These are phyloP conservation scores for Pulveroboletus ravenelii DNA, from an alignment of 768 basidiomycete genomes.

Conservation along the genomic window DNA sequence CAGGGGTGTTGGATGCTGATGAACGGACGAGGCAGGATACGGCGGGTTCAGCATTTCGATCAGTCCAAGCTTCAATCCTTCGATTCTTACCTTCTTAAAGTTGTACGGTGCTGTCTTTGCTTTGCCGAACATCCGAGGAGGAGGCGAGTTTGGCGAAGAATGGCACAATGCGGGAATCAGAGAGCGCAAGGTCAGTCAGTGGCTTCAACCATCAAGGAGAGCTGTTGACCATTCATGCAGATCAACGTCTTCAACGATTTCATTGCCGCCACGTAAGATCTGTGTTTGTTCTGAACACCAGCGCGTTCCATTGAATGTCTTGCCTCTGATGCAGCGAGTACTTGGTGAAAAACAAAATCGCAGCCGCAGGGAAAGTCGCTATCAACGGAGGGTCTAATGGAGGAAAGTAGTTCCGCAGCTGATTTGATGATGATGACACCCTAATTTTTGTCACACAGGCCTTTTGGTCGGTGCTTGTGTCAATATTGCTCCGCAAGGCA, in stretches of 20 bases:
- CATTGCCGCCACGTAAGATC: conserved; percentile 67
- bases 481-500: conserved; percentile 70
- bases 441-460: conserved; percentile 36
- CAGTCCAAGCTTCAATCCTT: conserved; percentile 65
- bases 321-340: conserved; percentile 44
- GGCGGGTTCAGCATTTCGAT: conserved; percentile 78
- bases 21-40: conserved; percentile 46
- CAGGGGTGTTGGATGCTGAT: background rate
- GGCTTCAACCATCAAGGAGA: background rate
- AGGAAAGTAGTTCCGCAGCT: conserved; percentile 37
- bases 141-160: conserved; percentile 77
- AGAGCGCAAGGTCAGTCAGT: conserved; percentile 56
- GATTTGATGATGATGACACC: background rate
- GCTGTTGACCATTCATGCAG: conserved; percentile 30
- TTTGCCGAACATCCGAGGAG: conserved; percentile 57
- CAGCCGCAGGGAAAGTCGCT: conserved; percentile 61
- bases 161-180: conserved; percentile 73
- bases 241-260: conserved; percentile 80
- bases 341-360: conserved; percentile 69
- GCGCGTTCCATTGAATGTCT: background rate
- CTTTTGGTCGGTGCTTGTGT: conserved; percentile 81
- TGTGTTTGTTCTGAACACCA: background rate
- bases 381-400: conserved; percentile 83
- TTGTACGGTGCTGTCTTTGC: conserved; percentile 66
- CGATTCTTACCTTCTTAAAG: conserved; percentile 69